phyloP scores from a whole-genome alignment of 352 stramenopile genomes.

The Phytophthora sansomeana region DNA sequence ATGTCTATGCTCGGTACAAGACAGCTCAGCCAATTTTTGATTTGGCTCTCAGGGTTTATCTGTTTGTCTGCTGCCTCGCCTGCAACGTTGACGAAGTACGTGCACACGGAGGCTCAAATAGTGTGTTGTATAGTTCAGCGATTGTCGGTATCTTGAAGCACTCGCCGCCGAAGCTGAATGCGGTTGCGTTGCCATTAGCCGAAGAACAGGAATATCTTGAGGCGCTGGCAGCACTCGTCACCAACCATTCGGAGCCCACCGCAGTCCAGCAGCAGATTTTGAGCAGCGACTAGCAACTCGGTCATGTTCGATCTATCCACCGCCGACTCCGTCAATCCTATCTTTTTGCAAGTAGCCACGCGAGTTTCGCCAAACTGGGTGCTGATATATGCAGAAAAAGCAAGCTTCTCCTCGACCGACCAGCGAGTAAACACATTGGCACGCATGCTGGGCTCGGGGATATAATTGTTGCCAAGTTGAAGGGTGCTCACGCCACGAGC shows the following conservation, averaged over 20 bases:
- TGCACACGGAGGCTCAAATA: conserved; percentile 8
- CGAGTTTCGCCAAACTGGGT: conserved; percentile 74
- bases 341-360: conserved; percentile 59
- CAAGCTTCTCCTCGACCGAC: conserved; percentile 53
- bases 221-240: conserved; percentile 61
- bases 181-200: conserved; percentile 43
- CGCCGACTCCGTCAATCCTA: conserved; percentile 70
- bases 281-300: conserved; percentile 59
- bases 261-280: conserved; percentile 76
- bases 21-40: no score
- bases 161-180: conserved; percentile 5
- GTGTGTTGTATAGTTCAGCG: conserved; percentile 22
- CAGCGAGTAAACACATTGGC: conserved; percentile 65
- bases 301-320: conserved; percentile 60
- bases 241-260: conserved; percentile 49
- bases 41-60: no score
- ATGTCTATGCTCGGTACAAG: no score
- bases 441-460: conserved; percentile 27
- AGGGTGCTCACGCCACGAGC: conserved; percentile 29
- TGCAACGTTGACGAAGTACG: conserved; percentile 12
- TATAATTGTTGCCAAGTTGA: conserved; percentile 21
- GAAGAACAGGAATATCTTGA: conserved; percentile 84
- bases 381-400: conserved; percentile 51
- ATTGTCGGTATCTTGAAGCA: conserved; percentile 3
- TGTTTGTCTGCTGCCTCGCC: background rate